Conservation (phyloP, 768 basidiomycete genomes). For the Pleurotus eryngii region DNA sequence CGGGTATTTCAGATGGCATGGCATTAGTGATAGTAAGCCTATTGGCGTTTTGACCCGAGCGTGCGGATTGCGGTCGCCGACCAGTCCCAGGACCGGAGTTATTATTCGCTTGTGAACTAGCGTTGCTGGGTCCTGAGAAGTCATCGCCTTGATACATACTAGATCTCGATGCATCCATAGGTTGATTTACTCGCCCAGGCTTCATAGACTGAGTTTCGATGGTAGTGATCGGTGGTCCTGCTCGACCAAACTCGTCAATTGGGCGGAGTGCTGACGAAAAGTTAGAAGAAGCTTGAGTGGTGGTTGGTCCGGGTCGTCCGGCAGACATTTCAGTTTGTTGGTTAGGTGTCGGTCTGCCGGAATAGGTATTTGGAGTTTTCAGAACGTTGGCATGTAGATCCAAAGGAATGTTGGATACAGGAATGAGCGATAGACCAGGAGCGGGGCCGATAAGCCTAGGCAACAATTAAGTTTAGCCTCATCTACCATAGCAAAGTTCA, state of each 20-base stretch:
- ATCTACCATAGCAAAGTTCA: conserved; percentile 20
- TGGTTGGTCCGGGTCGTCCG: background rate
- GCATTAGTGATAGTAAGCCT: conserved; percentile 42
- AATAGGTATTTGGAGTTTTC: background rate
- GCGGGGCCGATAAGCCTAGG: conserved; percentile 46
- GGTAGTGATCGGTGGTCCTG: background rate
- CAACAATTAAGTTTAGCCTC: conserved; percentile 3
- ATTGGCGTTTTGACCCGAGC: conserved; percentile 19
- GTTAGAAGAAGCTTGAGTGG: background rate
- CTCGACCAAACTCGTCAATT: conserved; percentile 2
- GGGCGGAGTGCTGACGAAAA: background rate
- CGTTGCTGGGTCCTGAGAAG: background rate
- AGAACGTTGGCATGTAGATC: background rate
- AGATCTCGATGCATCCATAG: background rate
- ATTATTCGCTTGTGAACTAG: conserved; percentile 7
- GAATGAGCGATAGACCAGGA: conserved; percentile 41
- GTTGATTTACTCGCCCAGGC: background rate
- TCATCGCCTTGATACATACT: background rate
- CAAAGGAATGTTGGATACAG: conserved; percentile 10
- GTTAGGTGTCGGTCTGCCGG: background rate
- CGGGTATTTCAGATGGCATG: conserved; percentile 25
- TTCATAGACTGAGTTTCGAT: background rate
- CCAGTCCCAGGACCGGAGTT: conserved; percentile 8
- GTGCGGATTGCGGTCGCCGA: conserved; percentile 24
- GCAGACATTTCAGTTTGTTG: conserved; percentile 8